Base-by-base conservation (phyloP, 2,329 filamentous ascomycete species). In the Didymella glomerata region DNA sequence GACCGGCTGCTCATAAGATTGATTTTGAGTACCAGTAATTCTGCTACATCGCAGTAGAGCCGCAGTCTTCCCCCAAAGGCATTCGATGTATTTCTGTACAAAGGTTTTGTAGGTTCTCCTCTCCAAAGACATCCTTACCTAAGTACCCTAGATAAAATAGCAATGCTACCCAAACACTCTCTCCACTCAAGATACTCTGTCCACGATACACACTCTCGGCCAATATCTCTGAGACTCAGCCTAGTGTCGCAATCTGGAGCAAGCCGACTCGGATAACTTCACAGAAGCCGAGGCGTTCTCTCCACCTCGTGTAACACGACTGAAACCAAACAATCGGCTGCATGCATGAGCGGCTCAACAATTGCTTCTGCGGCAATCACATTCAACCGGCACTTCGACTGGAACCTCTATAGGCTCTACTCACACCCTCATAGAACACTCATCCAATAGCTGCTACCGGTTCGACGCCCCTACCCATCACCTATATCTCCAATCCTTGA, bases 311-410 rank as follows among this genome's bases (percentile, higher is more conserved):
- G 56, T 41, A 54, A 59, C 56, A 27, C 50, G 32, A 50, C 40
- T 59, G 56, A 59, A 59, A 59, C 56, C 46, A 50, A 50, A 59
- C 46, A 59, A 54, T 22, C 32, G 25, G 47, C 49, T 47, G 32
- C 51, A 36, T 45, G 46, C 46, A 59, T 47, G 22, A 47, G 46
- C 49, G 44, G 25, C 50, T 54, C 47, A 48, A 47, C 50, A 50
- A 25, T 44, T 40, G 20, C 38, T 27, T 16, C 38, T 27, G 18
- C 41, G 24, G 24, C 41, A 27, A 3, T 44, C 22, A 14, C 24
- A 44, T 10, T n/a, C 16, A 27, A 3, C 24, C 41, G 14, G 24
- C 14, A n/a, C 41, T n/a, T 44, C 13, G 4, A n/a, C 32, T 36
- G 14, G 32, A 7, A 24, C 41, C 10, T 13, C 18, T 7, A 13